A percentile compares a stretch with the other conserved stretches of the same genome.
These are phyloP conservation scores for Heritiera littoralis DNA, from an alignment of 345 rosid genomes.

Conservation along the genomic window DNA sequence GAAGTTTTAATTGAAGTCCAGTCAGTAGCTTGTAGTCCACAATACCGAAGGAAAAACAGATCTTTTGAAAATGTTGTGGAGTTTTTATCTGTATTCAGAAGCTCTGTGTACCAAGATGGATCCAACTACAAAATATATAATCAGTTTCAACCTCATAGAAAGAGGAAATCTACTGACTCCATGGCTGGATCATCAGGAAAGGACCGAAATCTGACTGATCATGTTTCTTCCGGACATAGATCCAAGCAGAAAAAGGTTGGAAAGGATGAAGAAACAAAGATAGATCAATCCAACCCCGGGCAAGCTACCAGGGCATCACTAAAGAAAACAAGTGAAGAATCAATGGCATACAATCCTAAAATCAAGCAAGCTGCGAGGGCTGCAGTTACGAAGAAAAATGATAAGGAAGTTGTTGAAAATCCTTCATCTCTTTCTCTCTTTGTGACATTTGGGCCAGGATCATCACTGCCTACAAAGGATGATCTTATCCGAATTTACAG, in stretches of 20 bases:
- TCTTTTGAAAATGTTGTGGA: constrained; percentile 45
- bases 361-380: constrained; percentile 23
- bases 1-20: constrained; percentile 53
- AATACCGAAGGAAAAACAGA: constrained; percentile 35
- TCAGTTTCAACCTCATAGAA: constrained; percentile 34
- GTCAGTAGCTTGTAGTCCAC: constrained; percentile 51
- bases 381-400: constrained; percentile 24
- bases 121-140: constrained; percentile 34
- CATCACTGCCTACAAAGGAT: constrained; percentile 58
- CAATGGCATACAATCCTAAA: constrained; percentile 25
- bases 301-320: constrained; percentile 19
- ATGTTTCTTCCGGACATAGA: constrained; percentile 24
- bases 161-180: constrained; percentile 39
- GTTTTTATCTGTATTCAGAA: constrained; percentile 65
- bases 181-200: constrained; percentile 20
- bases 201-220: constrained; percentile 33
- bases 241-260: constrained; percentile 25
- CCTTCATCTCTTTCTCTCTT: constrained; percentile 44
- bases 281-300: constrained; percentile 15
- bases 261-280: constrained; percentile 31
- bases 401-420: constrained; percentile 28
- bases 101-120: constrained; percentile 47
- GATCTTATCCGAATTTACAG: constrained; percentile 50
- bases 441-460: constrained; percentile 65
- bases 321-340: constrained; percentile 22